Evolutionary conservation across 345 rosid genomes (phyloP).

Genomic region (Carallia pectinifolia): DNA sequence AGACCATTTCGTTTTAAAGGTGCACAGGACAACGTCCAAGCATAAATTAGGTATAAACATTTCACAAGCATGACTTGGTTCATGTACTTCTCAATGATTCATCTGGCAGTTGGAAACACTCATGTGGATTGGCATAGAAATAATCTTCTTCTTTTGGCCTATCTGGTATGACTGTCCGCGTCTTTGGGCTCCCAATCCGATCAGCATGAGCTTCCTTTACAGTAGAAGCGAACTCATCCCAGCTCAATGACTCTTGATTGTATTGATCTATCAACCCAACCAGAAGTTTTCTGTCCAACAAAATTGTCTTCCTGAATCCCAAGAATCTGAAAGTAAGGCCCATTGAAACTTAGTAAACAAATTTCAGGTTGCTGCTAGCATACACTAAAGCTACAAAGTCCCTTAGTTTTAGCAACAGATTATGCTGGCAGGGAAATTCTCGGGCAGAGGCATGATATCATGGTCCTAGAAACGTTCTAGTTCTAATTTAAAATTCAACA

Average conservation of each 20-base stretch:
- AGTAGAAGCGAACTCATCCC: slow-evolving; percentile 74
- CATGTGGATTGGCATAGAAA: slow-evolving; percentile 90
- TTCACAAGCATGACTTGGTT: slow-evolving; percentile 27
- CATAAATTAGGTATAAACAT: slow-evolving; percentile 16
- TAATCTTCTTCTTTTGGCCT: slow-evolving; percentile 96
- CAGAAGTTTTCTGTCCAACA: slow-evolving; percentile 67
- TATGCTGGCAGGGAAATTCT: neutral
- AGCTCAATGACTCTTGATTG: slow-evolving; percentile 53
- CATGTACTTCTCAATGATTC: slow-evolving; percentile 52
- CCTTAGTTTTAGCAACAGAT: neutral
- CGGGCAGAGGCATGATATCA: too few relatives aligned
- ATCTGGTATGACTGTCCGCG: slow-evolving; percentile 55
- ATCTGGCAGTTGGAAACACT: slow-evolving; percentile 78
- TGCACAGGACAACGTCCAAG: slow-evolving; percentile 2
- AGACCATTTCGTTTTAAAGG: slow-evolving; percentile 15
- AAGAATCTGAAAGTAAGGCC: slow-evolving; percentile 53
- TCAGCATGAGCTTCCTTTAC: slow-evolving; percentile 69
- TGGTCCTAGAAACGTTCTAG: too few relatives aligned
- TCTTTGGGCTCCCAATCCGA: slow-evolving; percentile 75
- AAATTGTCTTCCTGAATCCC: slow-evolving; percentile 85
- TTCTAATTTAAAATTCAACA: too few relatives aligned
- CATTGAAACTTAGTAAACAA: too few relatives aligned
- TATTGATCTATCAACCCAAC: slow-evolving; percentile 70
- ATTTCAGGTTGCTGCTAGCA: neutral
- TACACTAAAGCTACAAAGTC: neutral